These are phyloP conservation scores for Elsinoe australis DNA, from an alignment of 2,329 filamentous ascomycete genomes.

Conservation along the genomic window DNA sequence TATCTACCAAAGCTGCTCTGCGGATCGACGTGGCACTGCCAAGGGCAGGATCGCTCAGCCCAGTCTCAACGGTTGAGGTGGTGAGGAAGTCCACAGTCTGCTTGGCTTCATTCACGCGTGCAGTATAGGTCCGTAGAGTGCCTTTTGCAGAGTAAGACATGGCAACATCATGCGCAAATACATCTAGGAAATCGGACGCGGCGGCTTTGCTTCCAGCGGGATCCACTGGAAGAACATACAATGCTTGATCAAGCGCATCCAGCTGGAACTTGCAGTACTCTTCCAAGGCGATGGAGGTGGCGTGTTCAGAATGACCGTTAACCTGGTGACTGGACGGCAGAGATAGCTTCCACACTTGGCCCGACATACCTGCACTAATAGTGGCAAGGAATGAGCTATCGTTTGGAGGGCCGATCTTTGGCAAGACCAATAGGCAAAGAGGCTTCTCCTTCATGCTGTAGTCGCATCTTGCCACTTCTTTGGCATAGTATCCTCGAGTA, in stretches of 20 bases:
- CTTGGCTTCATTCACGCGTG: constrained; percentile 57
- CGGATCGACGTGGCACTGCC: constrained; percentile 80
- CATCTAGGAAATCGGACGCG: constrained; percentile 71
- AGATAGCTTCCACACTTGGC: constrained; percentile 70
- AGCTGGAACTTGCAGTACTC: constrained; percentile 68
- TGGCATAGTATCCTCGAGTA: constrained; percentile 53
- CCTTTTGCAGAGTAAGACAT: constrained; percentile 74
- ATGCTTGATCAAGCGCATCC: constrained; percentile 49
- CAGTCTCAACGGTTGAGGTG: constrained; percentile 74
- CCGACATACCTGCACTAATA: constrained; percentile 68
- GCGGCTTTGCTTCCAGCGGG: constrained; percentile 67
- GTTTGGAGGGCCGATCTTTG: constrained; percentile 48
- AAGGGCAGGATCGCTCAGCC: constrained; percentile 62
- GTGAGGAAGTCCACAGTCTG: constrained; percentile 68
- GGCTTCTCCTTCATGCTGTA: constrained; percentile 62
- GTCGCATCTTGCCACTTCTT: constrained; percentile 49
- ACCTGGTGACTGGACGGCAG: constrained; percentile 20
- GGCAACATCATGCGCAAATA: constrained; percentile 77
- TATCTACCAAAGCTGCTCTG: constrained; percentile 76
- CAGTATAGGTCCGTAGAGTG: constrained; percentile 76
- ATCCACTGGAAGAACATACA: constrained; percentile 61
- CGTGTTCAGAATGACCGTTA: no score
- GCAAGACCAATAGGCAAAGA: constrained; percentile 70
- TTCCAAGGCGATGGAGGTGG: constrained; percentile 48
- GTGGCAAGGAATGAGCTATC: constrained; percentile 71